A percentile compares a stretch with the other conserved stretches of the same genome.
Conservation (phyloP, 2,329 filamentous ascomycete genomes). For the Zasmidium cellare region DNA sequence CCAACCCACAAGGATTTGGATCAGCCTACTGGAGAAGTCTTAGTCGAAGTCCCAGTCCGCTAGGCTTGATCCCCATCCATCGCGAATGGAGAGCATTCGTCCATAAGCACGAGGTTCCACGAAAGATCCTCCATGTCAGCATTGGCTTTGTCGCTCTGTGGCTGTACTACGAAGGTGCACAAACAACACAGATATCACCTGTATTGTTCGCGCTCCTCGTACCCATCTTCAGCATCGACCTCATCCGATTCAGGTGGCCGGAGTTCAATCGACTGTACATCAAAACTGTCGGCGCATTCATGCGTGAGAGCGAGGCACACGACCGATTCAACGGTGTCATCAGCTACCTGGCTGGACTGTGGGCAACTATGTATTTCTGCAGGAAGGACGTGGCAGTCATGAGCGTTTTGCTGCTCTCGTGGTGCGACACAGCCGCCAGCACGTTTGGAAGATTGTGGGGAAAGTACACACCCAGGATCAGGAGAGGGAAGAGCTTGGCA, state of each 20-base stretch:
- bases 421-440: conserved; percentile 96
- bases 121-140: conserved; percentile 89
- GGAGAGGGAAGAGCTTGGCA: conserved; percentile 86
- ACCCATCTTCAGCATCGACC: conserved; percentile 79
- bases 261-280: conserved; percentile 88
- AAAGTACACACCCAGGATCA: conserved; percentile 80
- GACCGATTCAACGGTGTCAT: conserved; percentile 95
- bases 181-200: conserved; percentile 76
- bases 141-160: conserved; percentile 92
- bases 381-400: conserved; percentile 93
- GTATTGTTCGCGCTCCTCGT: conserved; percentile 78
- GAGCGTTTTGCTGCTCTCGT: conserved; percentile 85
- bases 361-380: conserved; percentile 80
- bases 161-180: conserved; percentile 78
- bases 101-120: conserved; percentile 94
- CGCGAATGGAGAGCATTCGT: conserved; percentile 84
- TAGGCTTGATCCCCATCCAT: conserved; percentile 94
- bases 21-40: conserved; percentile 83
- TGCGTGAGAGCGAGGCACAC: conserved; percentile 90
- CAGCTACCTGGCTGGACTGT: conserved; percentile 90
- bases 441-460: conserved; percentile 92
- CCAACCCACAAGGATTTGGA: conserved; percentile 56
- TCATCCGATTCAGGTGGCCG: conserved; percentile 78
- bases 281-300: conserved; percentile 77
- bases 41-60: conserved; percentile 85